These are phyloP conservation scores for Halocafeteria seosinensis DNA, from an alignment of 108 stramenopile genomes.

Conservation along the genomic window DNA sequence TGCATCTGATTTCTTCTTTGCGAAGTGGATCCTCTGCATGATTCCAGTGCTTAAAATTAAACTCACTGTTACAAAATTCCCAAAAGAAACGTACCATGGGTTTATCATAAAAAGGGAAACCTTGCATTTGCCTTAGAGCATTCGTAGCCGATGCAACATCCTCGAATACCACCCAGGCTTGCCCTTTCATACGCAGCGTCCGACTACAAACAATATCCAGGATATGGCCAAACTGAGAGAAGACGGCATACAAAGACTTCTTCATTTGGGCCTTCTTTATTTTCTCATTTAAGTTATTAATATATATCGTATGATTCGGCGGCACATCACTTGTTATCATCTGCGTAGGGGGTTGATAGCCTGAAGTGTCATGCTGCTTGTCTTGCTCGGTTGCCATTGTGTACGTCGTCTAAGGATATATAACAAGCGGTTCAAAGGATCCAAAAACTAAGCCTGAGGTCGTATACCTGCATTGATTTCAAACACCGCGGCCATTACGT, in stretches of 20 bases:
- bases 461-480: too few relatives aligned
- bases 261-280: slow-evolving; percentile 73
- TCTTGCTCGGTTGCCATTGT: too few relatives aligned
- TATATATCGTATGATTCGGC: slow-evolving; percentile 68
- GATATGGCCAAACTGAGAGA: slow-evolving; percentile 64
- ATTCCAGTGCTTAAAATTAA: neutral
- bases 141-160: slow-evolving; percentile 63
- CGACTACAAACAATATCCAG: slow-evolving; percentile 58
- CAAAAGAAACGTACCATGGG: slow-evolving; percentile 26
- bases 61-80: neutral
- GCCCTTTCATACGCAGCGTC: slow-evolving; percentile 48
- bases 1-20: slow-evolving; percentile 62
- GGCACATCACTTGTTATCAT: slow-evolving; percentile 1
- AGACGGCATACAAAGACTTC: slow-evolving; percentile 65
- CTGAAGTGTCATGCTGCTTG: too few relatives aligned
- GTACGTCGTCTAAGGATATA: too few relatives aligned
- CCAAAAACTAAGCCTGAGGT: too few relatives aligned
- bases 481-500: too few relatives aligned
- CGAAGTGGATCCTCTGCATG: slow-evolving; percentile 50
- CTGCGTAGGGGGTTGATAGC: too few relatives aligned
- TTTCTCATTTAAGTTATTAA: slow-evolving; percentile 87
- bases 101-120: slow-evolving; percentile 71
- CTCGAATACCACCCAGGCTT: slow-evolving; percentile 71
- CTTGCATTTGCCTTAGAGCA: slow-evolving; percentile 62
- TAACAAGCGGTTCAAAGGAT: too few relatives aligned